Evolutionary conservation across 1,284 basidiomycete species (phyloP), one percentile per base, ranked within the genome.

Genomic region (Entoloma clypeatum): DNA sequence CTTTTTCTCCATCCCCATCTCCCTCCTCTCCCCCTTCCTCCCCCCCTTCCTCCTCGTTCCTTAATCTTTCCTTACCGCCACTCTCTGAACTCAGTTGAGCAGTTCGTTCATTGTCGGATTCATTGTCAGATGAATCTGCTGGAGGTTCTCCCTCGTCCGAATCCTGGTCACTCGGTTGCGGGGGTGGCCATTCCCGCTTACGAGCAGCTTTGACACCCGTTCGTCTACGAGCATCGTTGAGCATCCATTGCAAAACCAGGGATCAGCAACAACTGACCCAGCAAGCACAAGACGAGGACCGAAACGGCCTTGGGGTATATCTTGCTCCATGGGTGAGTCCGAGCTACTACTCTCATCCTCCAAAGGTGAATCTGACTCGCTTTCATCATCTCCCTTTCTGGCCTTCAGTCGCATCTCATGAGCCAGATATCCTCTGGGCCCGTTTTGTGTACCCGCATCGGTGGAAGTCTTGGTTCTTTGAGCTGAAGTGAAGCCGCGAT

Each of bases 151-250:
- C 42, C 4, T 46, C 46, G 21, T 39, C 47, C 8, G 34, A 41
- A 11, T 47, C 41, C 18, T 45, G 29, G 2, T 40, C 31, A 9
- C 25, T 29, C 2, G 32, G 21, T 14, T 24, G 39, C 17, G 25
- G 9, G 6, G 29, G 50, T 11, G 51, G 51, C 49, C 49, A 53
- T 45, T 51, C 49, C 16, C 45, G 44, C 41, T 53, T 53, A 16
- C 51, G 51, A 14, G 51, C 51, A 14, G 45, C 51, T 42, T 53
- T 53, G 18, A 45, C 10, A 1, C 40, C 51, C 19, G 28, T 38
- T 31, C 51, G 49, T 21, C n/a, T n/a, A n/a, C n/a, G n/a, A n/a
- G n/a, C n/a, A n/a, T n/a, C n/a, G n/a, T n/a, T n/a, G n/a, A 39
- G 29, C 3, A 22, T 17, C 9, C 51, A n/a, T 50, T 17, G 19